Evolutionary conservation across 2,329 filamentous ascomycete species (phyloP), one percentile per base, ranked within the genome.

Genomic region (Lachnellula hyalina): DNA sequence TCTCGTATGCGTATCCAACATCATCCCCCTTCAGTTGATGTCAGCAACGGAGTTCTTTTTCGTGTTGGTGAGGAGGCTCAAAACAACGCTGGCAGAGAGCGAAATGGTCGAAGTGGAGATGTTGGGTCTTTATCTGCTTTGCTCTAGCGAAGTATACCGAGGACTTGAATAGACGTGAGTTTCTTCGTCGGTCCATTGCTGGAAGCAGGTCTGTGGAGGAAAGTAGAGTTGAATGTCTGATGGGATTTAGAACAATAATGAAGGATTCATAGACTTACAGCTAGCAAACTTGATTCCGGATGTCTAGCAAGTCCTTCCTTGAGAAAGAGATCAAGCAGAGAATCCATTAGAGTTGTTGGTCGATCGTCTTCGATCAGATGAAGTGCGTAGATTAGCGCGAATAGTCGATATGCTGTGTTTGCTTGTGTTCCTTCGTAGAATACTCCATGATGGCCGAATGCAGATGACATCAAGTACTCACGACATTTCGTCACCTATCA

Each of bases 401-500:
- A 25, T 25, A 1, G 25, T 5, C 25, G 25, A 25, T 7, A 25
- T 25, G 5, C 7, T 25, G 5, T 25, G 25, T 8, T 8, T 25
- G 25, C 1, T 4, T 8, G 25, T 25, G 25, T 21, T 21, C 21
- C 21, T 25, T 7, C 25, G 7, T 25, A 25, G 7, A 7, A 8
- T 32, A 32, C 8, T 32, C 28, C 28, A 32, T 32, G 3, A 7
- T 32, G 8, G 28, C 28, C 8, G 28, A 32, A 32, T 32, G 28
- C 28, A 32, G 7, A 32, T 9, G 8, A 32, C 28, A 9, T 32
- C 28, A 32, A 9, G 2, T 32, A 9, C 28, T 32, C 28, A 32
- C 7, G 28, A 32, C 28, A 32, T 32, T 32, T 76, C 61, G 76
- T 36, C 46, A 23, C 53, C 60, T 51, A 61, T 54, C 11, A 68